These are phyloP conservation scores for Fimicolochytrium jonesii DNA, from an alignment of 192 early-diverging fungal genomes.

Conservation along the genomic window DNA sequence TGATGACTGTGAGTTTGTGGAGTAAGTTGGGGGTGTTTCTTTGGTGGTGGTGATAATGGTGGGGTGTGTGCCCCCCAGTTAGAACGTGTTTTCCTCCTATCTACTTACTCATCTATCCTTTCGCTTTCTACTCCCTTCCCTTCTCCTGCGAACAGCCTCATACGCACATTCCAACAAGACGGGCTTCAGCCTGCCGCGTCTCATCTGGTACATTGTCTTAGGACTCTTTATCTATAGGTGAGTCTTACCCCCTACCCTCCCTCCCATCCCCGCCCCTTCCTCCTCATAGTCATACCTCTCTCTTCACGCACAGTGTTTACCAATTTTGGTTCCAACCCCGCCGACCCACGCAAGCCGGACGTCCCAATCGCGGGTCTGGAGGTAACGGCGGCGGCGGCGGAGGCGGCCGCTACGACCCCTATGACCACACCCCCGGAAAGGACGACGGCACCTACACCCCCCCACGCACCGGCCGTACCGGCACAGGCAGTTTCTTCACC, in stretches of 20 bases:
- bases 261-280: too few relatives aligned
- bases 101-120: too few relatives aligned
- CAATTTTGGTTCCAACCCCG: not conserved
- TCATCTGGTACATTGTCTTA: slow-evolving; percentile 15
- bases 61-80: too few relatives aligned
- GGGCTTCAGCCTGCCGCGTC: slow-evolving; percentile 3
- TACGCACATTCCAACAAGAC: slow-evolving; percentile 1
- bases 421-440: not conserved
- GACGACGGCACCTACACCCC: not conserved
- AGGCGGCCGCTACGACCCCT: not conserved
- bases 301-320: too few relatives aligned
- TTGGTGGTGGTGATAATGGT: too few relatives aligned
- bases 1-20: slow-evolving; percentile 11
- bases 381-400: not conserved
- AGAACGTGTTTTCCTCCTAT: too few relatives aligned
- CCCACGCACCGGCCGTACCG: not conserved
- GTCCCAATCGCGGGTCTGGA: slow-evolving; percentile 4
- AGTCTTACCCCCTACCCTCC: too few relatives aligned
- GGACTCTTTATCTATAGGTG: slow-evolving; percentile 14
- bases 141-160: too few relatives aligned
- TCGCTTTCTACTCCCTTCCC: too few relatives aligned
- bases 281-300: too few relatives aligned
- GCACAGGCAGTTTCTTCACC: not conserved
- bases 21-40: too few relatives aligned
- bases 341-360: not conserved